A percentile compares a stretch with the other conserved stretches of the same genome.
Evolutionary conservation across 2,329 filamentous ascomycete genomes (phyloP).

Genomic region (Cordyceps cateniannulata): DNA sequence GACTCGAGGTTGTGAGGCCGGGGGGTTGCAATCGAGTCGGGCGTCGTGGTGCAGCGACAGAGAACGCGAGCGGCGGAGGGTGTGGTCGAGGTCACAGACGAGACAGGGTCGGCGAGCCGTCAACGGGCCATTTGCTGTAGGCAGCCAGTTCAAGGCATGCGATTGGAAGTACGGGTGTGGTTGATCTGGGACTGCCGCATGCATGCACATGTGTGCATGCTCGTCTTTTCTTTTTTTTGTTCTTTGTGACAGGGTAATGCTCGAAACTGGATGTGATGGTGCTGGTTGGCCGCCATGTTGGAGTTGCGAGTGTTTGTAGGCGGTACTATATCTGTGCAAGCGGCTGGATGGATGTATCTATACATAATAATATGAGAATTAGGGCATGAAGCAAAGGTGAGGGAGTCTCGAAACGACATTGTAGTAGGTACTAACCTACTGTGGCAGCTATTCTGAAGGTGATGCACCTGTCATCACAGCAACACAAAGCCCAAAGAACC

Average conservation of each 20-base stretch:
- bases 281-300: neutral
- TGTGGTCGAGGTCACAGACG: neutral
- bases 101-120: neutral
- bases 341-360: neutral
- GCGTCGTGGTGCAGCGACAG: neutral
- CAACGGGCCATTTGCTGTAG: neutral
- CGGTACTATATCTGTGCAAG: neutral
- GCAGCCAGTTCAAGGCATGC: neutral
- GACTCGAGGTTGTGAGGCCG: constrained; percentile 3
- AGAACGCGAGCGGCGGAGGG: neutral
- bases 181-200: constrained; percentile 7
- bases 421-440: neutral
- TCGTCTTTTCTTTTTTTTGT: constrained; percentile 1
- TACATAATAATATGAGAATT: neutral
- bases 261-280: neutral
- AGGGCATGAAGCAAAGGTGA: too few relatives aligned
- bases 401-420: neutral
- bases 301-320: neutral
- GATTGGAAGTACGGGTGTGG: neutral
- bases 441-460: neutral
- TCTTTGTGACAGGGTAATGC: neutral
- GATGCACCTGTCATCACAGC: neutral
- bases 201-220: constrained; percentile 1
- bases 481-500: neutral
- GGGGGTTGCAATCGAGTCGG: constrained; percentile 6